Percentiles rank a stretch among this genome's conserved stretches.
phyloP scores from a whole-genome alignment of 2,329 filamentous ascomycete genomes.

The Nigrograna mackinnonii region DNA sequence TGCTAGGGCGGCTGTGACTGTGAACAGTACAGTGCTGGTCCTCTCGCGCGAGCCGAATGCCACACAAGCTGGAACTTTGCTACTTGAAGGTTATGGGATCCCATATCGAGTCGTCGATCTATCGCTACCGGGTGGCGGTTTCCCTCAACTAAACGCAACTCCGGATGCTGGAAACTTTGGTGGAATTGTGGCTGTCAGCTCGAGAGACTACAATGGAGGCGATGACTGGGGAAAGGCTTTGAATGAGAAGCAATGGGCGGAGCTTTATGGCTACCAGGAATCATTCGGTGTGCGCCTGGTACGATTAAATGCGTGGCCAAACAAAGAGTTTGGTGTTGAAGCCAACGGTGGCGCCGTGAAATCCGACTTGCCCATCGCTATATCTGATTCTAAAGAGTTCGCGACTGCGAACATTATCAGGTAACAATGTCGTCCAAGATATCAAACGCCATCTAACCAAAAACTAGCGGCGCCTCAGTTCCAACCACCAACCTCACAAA shows the following conservation, averaged over 20 bases:
- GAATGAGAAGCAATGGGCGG: slow-evolving; percentile 57
- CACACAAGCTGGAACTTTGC: slow-evolving; percentile 52
- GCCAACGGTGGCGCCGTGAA: slow-evolving; percentile 26
- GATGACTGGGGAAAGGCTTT: slow-evolving; percentile 52
- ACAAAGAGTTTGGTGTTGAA: slow-evolving; percentile 48
- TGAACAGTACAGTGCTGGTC: slow-evolving; percentile 53
- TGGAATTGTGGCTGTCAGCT: slow-evolving; percentile 57
- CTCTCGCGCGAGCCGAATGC: slow-evolving; percentile 54
- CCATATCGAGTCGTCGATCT: slow-evolving; percentile 58
- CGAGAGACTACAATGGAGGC: slow-evolving; percentile 52
- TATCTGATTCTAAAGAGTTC: slow-evolving; percentile 56
- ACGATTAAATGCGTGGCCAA: slow-evolving; percentile 59
- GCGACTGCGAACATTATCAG: slow-evolving; percentile 56
- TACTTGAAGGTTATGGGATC: slow-evolving; percentile 63
- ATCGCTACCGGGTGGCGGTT: slow-evolving; percentile 50
- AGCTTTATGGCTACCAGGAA: slow-evolving; percentile 59
- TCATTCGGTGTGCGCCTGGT: slow-evolving; percentile 62
- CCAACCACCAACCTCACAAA: slow-evolving; percentile 49
- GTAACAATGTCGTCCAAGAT: slow-evolving; percentile 7
- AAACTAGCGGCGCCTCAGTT: slow-evolving; percentile 17
- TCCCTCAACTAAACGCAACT: slow-evolving; percentile 56
- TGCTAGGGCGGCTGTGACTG: slow-evolving; percentile 12
- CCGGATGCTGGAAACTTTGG: slow-evolving; percentile 58
- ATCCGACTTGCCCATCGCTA: slow-evolving; percentile 40
- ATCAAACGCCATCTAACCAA: neutral